Evolutionary conservation across 345 rosid genomes (phyloP).

Genomic region (Laguncularia racemosa): DNA sequence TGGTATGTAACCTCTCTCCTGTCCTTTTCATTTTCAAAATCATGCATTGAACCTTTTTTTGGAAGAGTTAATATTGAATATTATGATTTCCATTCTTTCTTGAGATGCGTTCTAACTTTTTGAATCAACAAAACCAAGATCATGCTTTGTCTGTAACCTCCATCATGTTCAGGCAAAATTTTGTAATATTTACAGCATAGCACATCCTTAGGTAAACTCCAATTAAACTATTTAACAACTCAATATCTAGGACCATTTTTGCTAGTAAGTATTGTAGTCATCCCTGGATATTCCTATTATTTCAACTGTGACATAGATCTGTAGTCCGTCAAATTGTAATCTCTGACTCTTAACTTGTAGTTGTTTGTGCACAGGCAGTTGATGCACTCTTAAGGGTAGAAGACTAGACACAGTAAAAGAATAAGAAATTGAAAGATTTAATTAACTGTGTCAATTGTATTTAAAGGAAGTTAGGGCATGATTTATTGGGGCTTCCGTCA

Average conservation of each 20-base stretch:
- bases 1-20: neutral
- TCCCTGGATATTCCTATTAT: neutral
- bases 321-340: neutral
- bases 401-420: neutral
- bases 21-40: neutral
- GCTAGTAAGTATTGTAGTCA: neutral
- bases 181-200: no score
- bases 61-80: neutral
- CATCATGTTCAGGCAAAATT: no score
- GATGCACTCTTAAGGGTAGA: no score
- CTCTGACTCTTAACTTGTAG: conserved; percentile 1
- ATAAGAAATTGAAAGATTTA: neutral
- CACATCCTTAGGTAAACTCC: no score
- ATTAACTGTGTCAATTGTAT: neutral
- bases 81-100: neutral
- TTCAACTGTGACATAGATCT: neutral
- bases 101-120: conserved; percentile 1
- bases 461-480: no score
- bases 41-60: neutral
- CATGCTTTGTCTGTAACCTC: no score
- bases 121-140: neutral
- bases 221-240: no score
- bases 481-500: no score
- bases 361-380: no score
- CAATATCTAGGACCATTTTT: neutral